Conservation (phyloP, 108 stramenopile genomes). For the Nitzschia inconspicua region DNA sequence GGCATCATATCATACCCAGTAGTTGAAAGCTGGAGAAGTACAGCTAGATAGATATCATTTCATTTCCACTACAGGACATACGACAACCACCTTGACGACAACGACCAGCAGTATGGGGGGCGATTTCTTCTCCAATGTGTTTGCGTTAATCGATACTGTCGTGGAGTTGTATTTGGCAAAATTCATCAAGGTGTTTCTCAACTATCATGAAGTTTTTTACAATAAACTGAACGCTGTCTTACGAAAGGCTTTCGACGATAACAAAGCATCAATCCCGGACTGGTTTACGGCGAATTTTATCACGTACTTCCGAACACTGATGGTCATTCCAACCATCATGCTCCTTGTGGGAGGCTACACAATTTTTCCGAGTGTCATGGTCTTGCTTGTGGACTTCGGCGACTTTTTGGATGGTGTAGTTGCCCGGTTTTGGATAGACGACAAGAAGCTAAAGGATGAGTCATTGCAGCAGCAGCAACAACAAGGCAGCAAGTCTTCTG, state of each 20-base stretch:
- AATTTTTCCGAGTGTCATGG: constrained; percentile 31
- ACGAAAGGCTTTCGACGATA: constrained; percentile 25
- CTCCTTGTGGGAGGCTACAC: constrained; percentile 30
- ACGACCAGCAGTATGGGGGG: neutral
- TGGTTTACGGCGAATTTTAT: constrained; percentile 57
- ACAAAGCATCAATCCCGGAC: constrained; percentile 26
- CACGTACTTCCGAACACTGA: constrained; percentile 37
- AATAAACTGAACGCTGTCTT: constrained; percentile 21
- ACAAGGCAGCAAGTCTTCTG: no score
- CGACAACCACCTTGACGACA: no score
- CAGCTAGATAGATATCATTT: no score
- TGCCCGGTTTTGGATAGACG: constrained; percentile 47
- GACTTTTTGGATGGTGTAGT: constrained; percentile 57
- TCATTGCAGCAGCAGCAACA: constrained; percentile 8
- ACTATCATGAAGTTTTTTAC: constrained; percentile 43
- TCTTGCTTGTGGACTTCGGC: constrained; percentile 59
- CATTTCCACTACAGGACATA: no score
- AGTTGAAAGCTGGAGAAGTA: no score
- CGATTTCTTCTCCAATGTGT: constrained; percentile 11
- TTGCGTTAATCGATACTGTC: constrained; percentile 24
- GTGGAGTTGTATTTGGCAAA: constrained; percentile 42
- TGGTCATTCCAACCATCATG: constrained; percentile 37
- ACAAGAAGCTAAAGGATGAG: constrained; percentile 18
- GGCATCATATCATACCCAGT: no score
- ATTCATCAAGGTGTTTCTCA: constrained; percentile 36